Evolutionary conservation across 2,329 filamentous ascomycete genomes (phyloP), one percentile per base, ranked within the genome.

Genomic region (Xylariaceae sp.): DNA sequence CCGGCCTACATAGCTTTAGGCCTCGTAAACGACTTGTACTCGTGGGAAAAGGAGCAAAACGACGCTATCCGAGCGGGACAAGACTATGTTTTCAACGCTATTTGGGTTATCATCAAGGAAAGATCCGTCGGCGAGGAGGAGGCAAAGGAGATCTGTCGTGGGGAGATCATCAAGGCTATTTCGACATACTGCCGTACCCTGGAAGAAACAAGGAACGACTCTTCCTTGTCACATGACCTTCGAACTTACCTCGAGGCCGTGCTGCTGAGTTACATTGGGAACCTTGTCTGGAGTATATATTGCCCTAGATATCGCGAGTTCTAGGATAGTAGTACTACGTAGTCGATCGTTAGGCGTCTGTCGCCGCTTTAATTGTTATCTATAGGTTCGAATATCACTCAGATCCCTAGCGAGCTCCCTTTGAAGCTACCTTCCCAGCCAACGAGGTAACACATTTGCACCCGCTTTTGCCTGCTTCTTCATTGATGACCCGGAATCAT

Each of bases 91-190:
- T 63, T 72, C 48, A 78, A 78, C 49, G 72, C 71, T 2, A 61
- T 77, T 21, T 76, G 69, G 70, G 71, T 77, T 21, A 60, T 76
- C 23, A 77, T 77, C 73, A 59, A 61, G 42, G 72, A 77, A 62
- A 62, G 66, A 29, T 55, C 52, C 1, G 59, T 71, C 26, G 54
- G 49, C 3, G 65, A 69, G 23, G 23, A 26, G 23, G 23, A 26
- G 9, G 23, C 23, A 9, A 26, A 26, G 9, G 23, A 26, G 23
- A 26, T 26, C 23, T 26, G 23, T 26, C 23, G 23, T 26, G 23
- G 9, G 23, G 23, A 26, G 23, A 26, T 26, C 23, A 26, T 26
- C 23, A 26, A 26, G 23, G 23, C 23, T 9, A 26, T 26, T 9
- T 26, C 23, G 23, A 26, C 23, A 26, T 26, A 26, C 23, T 26